Evolutionary conservation across 176 grass and related monocot genomes (phyloP), one percentile per base, ranked within the genome.

Genomic region (Ananas comosus): DNA sequence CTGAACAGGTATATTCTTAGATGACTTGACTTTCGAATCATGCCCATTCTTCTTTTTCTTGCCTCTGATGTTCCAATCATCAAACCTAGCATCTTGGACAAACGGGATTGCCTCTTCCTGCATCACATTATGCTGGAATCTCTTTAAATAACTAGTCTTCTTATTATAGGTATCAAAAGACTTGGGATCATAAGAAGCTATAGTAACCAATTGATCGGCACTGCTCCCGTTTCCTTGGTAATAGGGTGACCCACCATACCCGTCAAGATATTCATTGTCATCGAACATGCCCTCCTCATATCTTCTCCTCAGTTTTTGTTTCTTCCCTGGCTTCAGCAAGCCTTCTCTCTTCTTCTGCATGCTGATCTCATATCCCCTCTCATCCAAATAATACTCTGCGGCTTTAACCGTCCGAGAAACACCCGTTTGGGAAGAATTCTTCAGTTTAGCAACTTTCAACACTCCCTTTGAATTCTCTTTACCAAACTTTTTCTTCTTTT

Each of bases 391-490:
- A 80, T 82, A 79, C 2, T 48, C 76, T 10, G 71, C 63, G 58
- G 14, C 19, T 14, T 70, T 78, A 64, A 81, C 72, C 57, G 50
- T 74, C 22, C n/a, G 74, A 65, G 78, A 66, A 72, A 76, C 67
- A 51, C 67, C 74, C 10, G 65, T 49, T 7, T 75, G 61, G 2
- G 28, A 59, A 51, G n/a, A n/a, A 65, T 58, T 79, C 69, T 80
- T 88, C 9, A 52, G 51, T 10, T 27, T 49, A 18, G 72, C 76
- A 74, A 88, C 27, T 25, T 78, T 72, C 70, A 85, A 58, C 29
- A 85, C 54, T 1, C 89, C 85, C 67, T 85, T 91, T 0, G 85
- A 80, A 51, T 49, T 72, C 2, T 83, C 89, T 75, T 88, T 88
- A 14, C 22, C 69, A 17, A 27, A 68, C 51, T 79, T 91, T 22